These are phyloP conservation scores for Funneliformis caledonium DNA, from an alignment of 371 early-diverging fungal species.

Conservation along the genomic window DNA sequence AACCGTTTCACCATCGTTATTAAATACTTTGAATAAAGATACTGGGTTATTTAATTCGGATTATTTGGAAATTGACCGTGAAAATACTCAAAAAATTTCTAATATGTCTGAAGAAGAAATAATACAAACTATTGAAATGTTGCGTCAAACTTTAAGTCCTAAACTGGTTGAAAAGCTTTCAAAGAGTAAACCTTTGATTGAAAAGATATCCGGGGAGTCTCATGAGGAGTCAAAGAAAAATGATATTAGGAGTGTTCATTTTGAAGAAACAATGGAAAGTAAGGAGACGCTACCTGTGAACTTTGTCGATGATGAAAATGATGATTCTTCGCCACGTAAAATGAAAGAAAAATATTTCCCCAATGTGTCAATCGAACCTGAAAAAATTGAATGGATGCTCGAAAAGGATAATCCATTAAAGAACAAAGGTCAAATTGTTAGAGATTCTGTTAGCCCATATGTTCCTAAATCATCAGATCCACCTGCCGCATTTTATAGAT, in stretches of 20 bases:
- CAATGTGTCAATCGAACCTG: constrained; percentile 61
- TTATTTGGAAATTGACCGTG: constrained; percentile 54
- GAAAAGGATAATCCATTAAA: constrained; percentile 22
- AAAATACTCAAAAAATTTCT: constrained; percentile 59
- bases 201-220: constrained; percentile 30
- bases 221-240: constrained; percentile 41
- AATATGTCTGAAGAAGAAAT: constrained; percentile 69
- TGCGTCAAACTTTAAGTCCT: constrained; percentile 61
- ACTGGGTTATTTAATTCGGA: neutral
- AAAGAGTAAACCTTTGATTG: constrained; percentile 34
- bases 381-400: constrained; percentile 77
- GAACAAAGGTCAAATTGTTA: constrained; percentile 37
- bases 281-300: constrained; percentile 40
- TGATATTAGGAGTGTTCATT: constrained; percentile 43
- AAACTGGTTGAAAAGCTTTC: constrained; percentile 56
- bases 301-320: constrained; percentile 53
- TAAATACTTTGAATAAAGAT: constrained; percentile 40
- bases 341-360: constrained; percentile 61
- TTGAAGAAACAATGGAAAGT: constrained; percentile 43
- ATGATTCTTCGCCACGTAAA: constrained; percentile 50
- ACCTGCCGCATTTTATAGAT: constrained; percentile 57
- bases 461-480: constrained; percentile 44
- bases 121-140: constrained; percentile 61
- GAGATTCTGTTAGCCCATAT: constrained; percentile 42
- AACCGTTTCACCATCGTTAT: constrained; percentile 33